Base-by-base conservation (phyloP, 345 rosid genomes). In the Citrus cavaleriei region DNA sequence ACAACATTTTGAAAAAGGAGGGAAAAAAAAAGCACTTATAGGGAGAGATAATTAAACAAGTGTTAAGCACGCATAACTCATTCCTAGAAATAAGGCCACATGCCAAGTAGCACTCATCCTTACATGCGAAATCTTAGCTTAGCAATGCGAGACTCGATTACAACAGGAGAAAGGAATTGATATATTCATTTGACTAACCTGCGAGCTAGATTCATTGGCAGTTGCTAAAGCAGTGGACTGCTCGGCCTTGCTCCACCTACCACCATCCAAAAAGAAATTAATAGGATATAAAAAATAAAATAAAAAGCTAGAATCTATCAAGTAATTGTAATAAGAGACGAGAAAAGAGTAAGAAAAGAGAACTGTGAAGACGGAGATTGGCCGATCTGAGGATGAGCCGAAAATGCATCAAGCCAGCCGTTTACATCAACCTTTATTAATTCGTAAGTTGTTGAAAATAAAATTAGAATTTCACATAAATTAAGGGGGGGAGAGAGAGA, bases 331-430 rank as follows among this genome's bases (percentile, higher is more conserved):
- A 40, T 34, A 59, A 59, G 24, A 58, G 22, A 46, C 59, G 46
- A 19, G 40, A 73, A 16, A 55, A 16, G 27, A 74, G 38, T 10
- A 8, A 30, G 74, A 49, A 71, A 57, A 76, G 79, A 55, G 34
- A 86, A 90, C 92, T 84, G 88, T 5, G 91, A 80, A 38, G 89
- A 72, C 10, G 95, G 82, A 72, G 92, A 75, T 27, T 80, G 83
- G 30, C 97, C 99, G 67, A 96, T 96, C 91, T 81, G 92, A 82
- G 97, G 99, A 83, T 96, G 98, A 76, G 95, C 92, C 24, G 93
- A 79, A 84, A 96, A 96, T 5, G 97, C 98, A 84, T 94, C 89
- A 55, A 96, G 89, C 98, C 99, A 96, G 27, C 90, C 95, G 81
- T 82, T 73, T 22, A 96, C 94, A 79, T 89, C 91, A 66, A 96